Base-by-base conservation (phyloP, 164 flowering plant genomes). In the Vitis cinerea region DNA sequence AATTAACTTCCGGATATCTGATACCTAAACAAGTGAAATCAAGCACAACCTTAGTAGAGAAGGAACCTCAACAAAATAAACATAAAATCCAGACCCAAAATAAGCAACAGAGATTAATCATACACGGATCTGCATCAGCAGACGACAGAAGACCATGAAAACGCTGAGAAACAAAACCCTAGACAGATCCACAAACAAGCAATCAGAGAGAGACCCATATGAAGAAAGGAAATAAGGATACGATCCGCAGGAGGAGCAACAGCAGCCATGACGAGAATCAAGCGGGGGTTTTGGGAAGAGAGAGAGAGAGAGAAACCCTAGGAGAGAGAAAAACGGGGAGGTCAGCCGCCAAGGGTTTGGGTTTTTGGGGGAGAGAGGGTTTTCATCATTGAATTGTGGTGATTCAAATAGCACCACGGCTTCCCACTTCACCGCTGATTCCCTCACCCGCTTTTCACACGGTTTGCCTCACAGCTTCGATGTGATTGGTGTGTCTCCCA, bases 191-290 rank as follows among this genome's bases (percentile, higher is more conserved):
- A 13, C 29, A 61, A 50, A 17, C 6, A 27, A 54, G 47, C 0
- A 47, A 3, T 19, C 10, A 9, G 37, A 6, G 11, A 6, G 17
- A 44, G 14, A 9, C 48, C 19, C 27, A 23, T 23, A 23, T 23
- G 27, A 23, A 23, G 27, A 23, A 23, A 23, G 2, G 14, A 0
- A 31, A 16, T 15, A 75, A 82, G 85, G 83, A 83, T 83, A 83
- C 83, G 80, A 66, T 83, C 83, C 12, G 83, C 71, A 31, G 83
- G 53, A 11, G 83, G 77, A 72, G 81, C 75, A 54, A 77, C 79
- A n/a, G 78, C 56, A 19, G 85, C 77, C 84, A 82, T 82, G 71
- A 13, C 14, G 49, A 54, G 64, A 66, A 58, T 10, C 3, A 50
- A 53, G 19, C 15, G 9, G 51, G 65, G 65, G 49, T 44, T 47